phyloP scores from a whole-genome alignment of 2,329 filamentous ascomycete genomes.

The Passalora sequoiae region DNA sequence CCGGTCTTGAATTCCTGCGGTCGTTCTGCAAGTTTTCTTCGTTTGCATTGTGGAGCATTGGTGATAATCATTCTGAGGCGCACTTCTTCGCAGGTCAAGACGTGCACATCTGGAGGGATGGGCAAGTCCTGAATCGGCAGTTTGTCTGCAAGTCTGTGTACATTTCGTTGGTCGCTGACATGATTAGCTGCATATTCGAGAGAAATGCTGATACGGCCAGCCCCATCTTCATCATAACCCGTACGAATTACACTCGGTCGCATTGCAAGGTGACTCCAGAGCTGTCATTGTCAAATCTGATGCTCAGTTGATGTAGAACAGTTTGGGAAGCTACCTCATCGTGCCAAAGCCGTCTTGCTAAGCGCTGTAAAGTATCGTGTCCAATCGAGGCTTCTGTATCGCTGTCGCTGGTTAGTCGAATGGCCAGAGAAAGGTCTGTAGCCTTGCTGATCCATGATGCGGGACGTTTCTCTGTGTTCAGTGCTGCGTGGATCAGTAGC shows the following conservation, averaged over 20 bases:
- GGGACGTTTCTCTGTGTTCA: slow-evolving; percentile 3
- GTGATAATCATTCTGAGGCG: slow-evolving; percentile 25
- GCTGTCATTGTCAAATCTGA: slow-evolving; percentile 9
- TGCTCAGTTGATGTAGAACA: too few species aligned
- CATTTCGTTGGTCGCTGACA: slow-evolving; percentile 2
- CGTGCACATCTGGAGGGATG: slow-evolving; percentile 13
- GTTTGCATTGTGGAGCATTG: not conserved
- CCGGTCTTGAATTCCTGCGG: too few species aligned
- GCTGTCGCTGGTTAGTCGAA: too few species aligned
- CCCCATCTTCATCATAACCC: not conserved
- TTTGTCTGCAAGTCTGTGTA: slow-evolving; percentile 22
- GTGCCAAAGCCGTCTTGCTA: too few species aligned
- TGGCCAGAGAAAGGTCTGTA: slow-evolving; percentile 31
- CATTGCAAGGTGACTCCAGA: slow-evolving; percentile 19
- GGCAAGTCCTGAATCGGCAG: slow-evolving; percentile 23
- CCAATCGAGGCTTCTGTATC: too few species aligned
- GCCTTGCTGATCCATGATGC: slow-evolving; percentile 33
- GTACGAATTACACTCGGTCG: not conserved
- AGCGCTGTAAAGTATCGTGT: too few species aligned
- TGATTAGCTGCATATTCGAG: slow-evolving; percentile 22
- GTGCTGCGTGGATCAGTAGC: slow-evolving; percentile 9
- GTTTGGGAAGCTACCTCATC: too few species aligned
- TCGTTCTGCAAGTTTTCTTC: too few species aligned
- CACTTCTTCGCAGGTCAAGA: slow-evolving; percentile 24
- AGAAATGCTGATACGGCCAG: slow-evolving; percentile 15